Conservation (phyloP, 768 basidiomycete species). For the Pleurotus citrinopileatus region DNA sequence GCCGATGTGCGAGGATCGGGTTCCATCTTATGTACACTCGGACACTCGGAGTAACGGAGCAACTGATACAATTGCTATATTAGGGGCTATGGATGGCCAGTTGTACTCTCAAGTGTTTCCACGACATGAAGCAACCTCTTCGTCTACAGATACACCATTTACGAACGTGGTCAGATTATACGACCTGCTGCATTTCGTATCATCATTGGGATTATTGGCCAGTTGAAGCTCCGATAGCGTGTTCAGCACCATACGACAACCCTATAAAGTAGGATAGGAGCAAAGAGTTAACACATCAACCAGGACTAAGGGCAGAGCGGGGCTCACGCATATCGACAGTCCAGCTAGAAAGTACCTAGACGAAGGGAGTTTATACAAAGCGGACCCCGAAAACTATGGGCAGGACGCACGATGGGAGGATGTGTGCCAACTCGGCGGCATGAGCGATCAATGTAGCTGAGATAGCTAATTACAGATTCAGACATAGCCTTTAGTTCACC, state of each 20-base stretch:
- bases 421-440: neutral
- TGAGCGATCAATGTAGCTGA: conserved; percentile 1
- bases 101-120: neutral
- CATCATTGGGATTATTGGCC: neutral
- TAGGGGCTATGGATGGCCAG: no score
- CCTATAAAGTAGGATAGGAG: no score
- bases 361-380: neutral
- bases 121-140: neutral
- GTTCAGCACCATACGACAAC: conserved; percentile 3
- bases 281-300: neutral
- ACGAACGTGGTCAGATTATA: neutral
- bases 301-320: neutral
- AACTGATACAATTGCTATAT: no score
- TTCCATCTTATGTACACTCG: no score
- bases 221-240: neutral
- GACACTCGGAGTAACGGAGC: neutral
- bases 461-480: neutral
- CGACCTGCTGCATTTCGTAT: neutral
- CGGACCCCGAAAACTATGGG: neutral
- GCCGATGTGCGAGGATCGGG: no score
- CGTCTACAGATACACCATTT: neutral
- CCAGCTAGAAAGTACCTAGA: neutral
- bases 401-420: neutral
- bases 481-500: neutral
- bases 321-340: neutral